Evolutionary conservation across 139 green algal genomes (phyloP).

Genomic region (Asterochloris erici): DNA sequence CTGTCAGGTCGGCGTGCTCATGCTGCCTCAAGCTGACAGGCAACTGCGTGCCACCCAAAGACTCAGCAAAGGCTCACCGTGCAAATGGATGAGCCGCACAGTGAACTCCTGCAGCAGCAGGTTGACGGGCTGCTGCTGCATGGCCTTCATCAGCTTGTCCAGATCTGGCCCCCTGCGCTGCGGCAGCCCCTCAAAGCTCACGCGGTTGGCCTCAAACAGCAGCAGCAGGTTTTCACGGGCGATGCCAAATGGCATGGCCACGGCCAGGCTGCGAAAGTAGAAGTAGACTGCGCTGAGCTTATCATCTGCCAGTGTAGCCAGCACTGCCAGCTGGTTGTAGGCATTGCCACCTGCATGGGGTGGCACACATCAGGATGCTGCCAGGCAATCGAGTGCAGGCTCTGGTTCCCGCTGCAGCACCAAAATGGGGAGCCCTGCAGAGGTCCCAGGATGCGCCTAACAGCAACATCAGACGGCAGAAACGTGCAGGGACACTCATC

Average conservation of each 20-base stretch:
- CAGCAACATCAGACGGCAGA: too few species aligned
- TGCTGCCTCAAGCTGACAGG: not conserved
- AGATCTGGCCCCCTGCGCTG: not conserved
- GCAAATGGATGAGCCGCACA: constrained; percentile 39
- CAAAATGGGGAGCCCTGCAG: too few species aligned
- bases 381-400: too few species aligned
- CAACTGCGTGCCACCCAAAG: not conserved
- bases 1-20: not conserved
- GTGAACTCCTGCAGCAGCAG: constrained; percentile 30
- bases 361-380: too few species aligned
- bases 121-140: constrained; percentile 1
- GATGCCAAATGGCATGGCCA: constrained; percentile 52
- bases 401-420: too few species aligned
- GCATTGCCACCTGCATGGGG: constrained; percentile 50
- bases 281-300: constrained; percentile 60
- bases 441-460: too few species aligned
- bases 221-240: constrained; percentile 71
- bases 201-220: constrained; percentile 63
- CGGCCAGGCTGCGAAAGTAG: constrained; percentile 58
- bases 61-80: constrained; percentile 4
- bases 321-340: constrained; percentile 83
- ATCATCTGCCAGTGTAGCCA: constrained; percentile 52
- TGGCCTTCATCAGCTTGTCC: not conserved
- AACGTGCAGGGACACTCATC: too few species aligned
- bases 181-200: constrained; percentile 8